Percentiles rank a stretch among this genome's conserved stretches.
Evolutionary conservation across 2,329 filamentous ascomycete genomes (phyloP).

Genomic region (Dactylellina drechsleri): DNA sequence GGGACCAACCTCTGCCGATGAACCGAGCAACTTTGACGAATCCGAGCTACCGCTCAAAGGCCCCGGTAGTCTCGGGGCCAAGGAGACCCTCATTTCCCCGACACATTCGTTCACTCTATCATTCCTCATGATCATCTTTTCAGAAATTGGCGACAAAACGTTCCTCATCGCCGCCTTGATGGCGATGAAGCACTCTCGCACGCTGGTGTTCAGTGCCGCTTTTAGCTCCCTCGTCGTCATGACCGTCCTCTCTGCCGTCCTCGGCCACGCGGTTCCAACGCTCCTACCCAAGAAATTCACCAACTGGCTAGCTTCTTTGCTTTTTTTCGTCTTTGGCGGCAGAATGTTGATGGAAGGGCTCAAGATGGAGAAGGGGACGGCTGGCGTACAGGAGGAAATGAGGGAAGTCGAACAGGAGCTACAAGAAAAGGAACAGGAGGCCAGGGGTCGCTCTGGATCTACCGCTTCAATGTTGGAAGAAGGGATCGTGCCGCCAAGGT

Average conservation of each 20-base stretch:
- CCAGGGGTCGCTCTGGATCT: slow-evolving; percentile 44
- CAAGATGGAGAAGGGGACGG: slow-evolving; percentile 91
- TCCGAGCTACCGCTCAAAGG: slow-evolving; percentile 66
- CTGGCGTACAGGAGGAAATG: slow-evolving; percentile 79
- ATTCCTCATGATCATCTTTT: slow-evolving; percentile 96
- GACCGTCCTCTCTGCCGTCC: slow-evolving; percentile 91
- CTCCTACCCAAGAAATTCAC: slow-evolving; percentile 91
- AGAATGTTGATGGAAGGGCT: slow-evolving; percentile 87
- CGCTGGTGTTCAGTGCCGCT: slow-evolving; percentile 95
- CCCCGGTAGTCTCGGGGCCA: slow-evolving; percentile 6
- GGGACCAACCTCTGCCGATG: slow-evolving; percentile 35
- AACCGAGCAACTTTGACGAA: slow-evolving; percentile 35
- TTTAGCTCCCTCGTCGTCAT: slow-evolving; percentile 90
- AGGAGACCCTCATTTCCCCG: slow-evolving; percentile 47
- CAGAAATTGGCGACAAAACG: slow-evolving; percentile 97
- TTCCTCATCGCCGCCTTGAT: slow-evolving; percentile 97
- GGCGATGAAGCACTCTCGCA: slow-evolving; percentile 96
- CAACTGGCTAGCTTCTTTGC: slow-evolving; percentile 80
- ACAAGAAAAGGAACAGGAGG: slow-evolving; percentile 57
- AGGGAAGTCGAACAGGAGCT: slow-evolving; percentile 80
- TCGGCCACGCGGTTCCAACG: slow-evolving; percentile 90
- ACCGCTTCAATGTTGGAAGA: slow-evolving; percentile 54
- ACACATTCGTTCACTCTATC: slow-evolving; percentile 90
- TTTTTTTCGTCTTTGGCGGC: slow-evolving; percentile 90
- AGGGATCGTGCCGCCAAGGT: slow-evolving; percentile 38